Evolutionary conservation across 2,329 filamentous ascomycete species (phyloP).

Genomic region (Chrysoporthe austroafricana): DNA sequence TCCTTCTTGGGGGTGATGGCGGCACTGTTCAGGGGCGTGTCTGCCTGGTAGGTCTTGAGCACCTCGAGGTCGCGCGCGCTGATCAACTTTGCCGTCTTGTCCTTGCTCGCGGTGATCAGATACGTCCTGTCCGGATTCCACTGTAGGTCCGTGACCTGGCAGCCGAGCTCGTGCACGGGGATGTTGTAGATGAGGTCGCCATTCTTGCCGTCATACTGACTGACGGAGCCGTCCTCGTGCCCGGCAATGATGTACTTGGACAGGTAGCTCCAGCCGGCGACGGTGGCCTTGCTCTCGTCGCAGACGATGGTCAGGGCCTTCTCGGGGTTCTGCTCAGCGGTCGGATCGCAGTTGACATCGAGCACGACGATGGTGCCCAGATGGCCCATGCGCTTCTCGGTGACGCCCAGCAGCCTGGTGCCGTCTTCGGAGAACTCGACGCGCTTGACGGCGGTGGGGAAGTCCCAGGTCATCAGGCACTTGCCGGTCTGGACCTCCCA

Average conservation of each 20-base stretch:
- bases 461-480: constrained; percentile 96
- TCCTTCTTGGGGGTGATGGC: constrained; percentile 95
- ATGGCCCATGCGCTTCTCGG: constrained; percentile 98
- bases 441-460: constrained; percentile 94
- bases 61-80: constrained; percentile 85
- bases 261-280: constrained; percentile 94
- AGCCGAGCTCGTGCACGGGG: constrained; percentile 83
- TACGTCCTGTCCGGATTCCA: constrained; percentile 94
- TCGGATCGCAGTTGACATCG: constrained; percentile 77
- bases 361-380: constrained; percentile 92
- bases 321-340: constrained; percentile 84
- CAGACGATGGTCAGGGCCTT: constrained; percentile 85
- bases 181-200: constrained; percentile 82
- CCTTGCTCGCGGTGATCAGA: constrained; percentile 97
- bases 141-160: constrained; percentile 88
- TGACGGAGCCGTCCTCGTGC: constrained; percentile 94
- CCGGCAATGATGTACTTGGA: constrained; percentile 96
- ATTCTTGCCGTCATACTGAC: constrained; percentile 88
- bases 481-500: constrained; percentile 96
- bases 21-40: constrained; percentile 96
- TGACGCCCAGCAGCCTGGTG: constrained; percentile 86
- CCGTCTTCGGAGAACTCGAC: constrained; percentile 98
- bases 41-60: constrained; percentile 88
- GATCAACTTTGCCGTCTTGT: constrained; percentile 95
- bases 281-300: constrained; percentile 94